A percentile compares a stretch with the other conserved stretches of the same genome.
phyloP scores from a whole-genome alignment of 2,329 filamentous ascomycete species.

The Hyphodiscus sp. region DNA sequence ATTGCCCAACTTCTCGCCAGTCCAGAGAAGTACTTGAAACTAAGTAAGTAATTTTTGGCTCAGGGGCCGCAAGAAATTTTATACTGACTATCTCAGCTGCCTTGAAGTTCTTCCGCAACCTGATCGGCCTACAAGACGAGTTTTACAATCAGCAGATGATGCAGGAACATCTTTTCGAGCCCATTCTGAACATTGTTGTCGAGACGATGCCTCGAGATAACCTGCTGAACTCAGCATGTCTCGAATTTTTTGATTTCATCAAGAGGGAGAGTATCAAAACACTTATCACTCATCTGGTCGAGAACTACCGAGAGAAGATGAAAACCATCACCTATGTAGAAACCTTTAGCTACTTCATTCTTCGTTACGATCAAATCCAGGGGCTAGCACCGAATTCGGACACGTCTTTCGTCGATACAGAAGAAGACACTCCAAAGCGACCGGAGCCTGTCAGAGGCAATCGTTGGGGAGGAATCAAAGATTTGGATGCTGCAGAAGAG shows the following conservation, averaged over 20 bases:
- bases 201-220: constrained; percentile 89
- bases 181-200: constrained; percentile 76
- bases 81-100: constrained; percentile 50
- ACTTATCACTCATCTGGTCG: constrained; percentile 76
- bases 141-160: constrained; percentile 84
- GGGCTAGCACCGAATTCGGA: constrained; percentile 61
- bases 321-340: constrained; percentile 73
- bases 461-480: constrained; percentile 66
- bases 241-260: constrained; percentile 91
- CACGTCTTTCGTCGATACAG: constrained; percentile 63
- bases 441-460: constrained; percentile 48
- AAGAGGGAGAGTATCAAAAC: constrained; percentile 76
- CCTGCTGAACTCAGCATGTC: constrained; percentile 83
- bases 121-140: constrained; percentile 80
- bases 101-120: constrained; percentile 86
- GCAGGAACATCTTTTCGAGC: constrained; percentile 73
- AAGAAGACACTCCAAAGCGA: constrained; percentile 45
- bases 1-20: constrained; percentile 77
- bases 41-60: constrained; percentile 57
- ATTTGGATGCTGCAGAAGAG: constrained; percentile 79
- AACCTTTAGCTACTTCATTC: constrained; percentile 71
- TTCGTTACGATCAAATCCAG: constrained; percentile 72
- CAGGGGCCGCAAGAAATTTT: not conserved
- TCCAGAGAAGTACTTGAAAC: constrained; percentile 84
- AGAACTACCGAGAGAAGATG: constrained; percentile 74